Percentiles rank a stretch among this genome's conserved stretches.
Conservation (phyloP, 169 alveolate genomes). For the Pseudocohnilembus persalinus region DNA sequence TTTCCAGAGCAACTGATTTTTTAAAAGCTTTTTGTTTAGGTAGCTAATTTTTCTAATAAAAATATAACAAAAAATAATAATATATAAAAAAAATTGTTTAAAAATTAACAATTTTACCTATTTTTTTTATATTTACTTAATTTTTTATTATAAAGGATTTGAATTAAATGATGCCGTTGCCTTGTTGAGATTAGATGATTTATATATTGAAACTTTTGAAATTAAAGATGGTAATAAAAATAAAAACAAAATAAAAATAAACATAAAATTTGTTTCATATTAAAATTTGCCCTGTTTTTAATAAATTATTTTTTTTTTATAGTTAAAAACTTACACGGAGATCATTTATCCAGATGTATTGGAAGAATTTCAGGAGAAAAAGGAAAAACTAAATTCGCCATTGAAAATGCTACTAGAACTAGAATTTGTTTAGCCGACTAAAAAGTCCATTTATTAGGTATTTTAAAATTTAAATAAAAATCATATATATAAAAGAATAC, state of each 20-base stretch:
- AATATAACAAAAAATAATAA: too few relatives aligned
- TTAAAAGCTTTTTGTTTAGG: slow-evolving; percentile 95
- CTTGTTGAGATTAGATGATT: slow-evolving; percentile 96
- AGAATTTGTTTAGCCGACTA: slow-evolving; percentile 94
- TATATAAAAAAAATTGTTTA: too few relatives aligned
- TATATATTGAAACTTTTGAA: slow-evolving; percentile 97
- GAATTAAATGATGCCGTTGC: slow-evolving; percentile 99
- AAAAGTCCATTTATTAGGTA: slow-evolving; percentile 89
- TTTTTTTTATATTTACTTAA: background rate
- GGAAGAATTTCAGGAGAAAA: slow-evolving; percentile 99
- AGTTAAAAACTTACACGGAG: slow-evolving; percentile 97
- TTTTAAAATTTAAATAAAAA: background rate
- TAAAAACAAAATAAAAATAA: background rate
- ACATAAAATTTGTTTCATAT: background rate
- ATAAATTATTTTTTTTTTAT: background rate
- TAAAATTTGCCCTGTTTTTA: background rate
- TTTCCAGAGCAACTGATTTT: slow-evolving; percentile 95
- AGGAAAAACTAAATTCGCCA: slow-evolving; percentile 99
- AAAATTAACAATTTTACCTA: background rate
- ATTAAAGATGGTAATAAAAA: slow-evolving; percentile 88
- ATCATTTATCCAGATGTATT: slow-evolving; percentile 97
- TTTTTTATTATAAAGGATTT: slow-evolving; percentile 84
- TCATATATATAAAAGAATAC: slow-evolving; percentile 46
- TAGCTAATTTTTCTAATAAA: too few relatives aligned
- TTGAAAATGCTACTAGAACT: slow-evolving; percentile 99